Conservation (phyloP, 768 basidiomycete genomes). For the Lentinula guzmanii region DNA sequence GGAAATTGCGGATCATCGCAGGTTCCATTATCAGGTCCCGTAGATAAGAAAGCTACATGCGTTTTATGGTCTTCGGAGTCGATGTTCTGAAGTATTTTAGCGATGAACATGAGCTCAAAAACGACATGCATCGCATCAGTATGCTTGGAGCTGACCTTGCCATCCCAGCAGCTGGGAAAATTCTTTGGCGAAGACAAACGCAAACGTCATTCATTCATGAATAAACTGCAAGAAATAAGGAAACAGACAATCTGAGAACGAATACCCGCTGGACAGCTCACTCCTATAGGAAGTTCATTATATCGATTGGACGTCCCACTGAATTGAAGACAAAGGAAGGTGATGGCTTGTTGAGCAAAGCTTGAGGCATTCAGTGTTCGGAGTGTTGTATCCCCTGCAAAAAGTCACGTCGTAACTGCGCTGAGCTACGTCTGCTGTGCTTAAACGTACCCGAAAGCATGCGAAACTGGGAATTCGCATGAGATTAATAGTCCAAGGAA, state of each 20-base stretch:
- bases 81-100: conserved; percentile 19
- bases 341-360: conserved; percentile 30
- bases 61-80: conserved; percentile 34
- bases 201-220: background rate
- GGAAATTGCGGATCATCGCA: conserved; percentile 31
- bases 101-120: background rate
- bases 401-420: background rate
- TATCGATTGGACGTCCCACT: conserved; percentile 21
- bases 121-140: background rate
- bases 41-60: conserved; percentile 33
- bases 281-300: conserved; percentile 12
- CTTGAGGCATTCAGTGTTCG: conserved; percentile 25
- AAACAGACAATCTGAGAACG: conserved; percentile 14
- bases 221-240: background rate
- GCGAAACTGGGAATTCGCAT: conserved; percentile 4
- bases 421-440: background rate
- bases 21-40: conserved; percentile 33
- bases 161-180: conserved; percentile 32
- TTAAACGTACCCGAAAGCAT: background rate
- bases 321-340: conserved; percentile 35
- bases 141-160: conserved; percentile 14
- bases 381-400: conserved; percentile 24
- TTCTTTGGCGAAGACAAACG: conserved; percentile 10
- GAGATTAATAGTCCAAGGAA: background rate
- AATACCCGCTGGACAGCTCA: conserved; percentile 14